Conservation (phyloP, 345 rosid species). For the Gossypium raimondii region DNA sequence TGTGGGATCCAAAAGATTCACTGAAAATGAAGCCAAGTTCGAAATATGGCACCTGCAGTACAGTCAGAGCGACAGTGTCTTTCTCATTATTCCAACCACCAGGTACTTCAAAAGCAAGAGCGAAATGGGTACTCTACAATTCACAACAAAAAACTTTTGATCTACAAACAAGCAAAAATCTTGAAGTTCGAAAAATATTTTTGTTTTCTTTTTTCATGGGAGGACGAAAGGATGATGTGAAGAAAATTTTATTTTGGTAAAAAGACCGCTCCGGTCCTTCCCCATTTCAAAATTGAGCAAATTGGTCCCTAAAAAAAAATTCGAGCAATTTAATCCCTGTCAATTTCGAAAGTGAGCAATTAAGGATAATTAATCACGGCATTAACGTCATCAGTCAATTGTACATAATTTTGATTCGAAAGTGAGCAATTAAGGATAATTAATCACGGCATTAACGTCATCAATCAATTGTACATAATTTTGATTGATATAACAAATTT, state of each 20-base stretch:
- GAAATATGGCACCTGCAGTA: conserved; percentile 58
- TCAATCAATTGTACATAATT: too few relatives aligned
- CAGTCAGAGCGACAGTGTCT: conserved; percentile 54
- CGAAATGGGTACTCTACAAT: conserved; percentile 55
- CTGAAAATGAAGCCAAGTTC: neutral
- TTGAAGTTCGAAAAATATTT: neutral
- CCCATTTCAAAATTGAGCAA: too few relatives aligned
- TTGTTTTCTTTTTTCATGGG: neutral
- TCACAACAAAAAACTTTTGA: conserved; percentile 9
- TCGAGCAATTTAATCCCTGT: too few relatives aligned
- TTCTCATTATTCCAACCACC: conserved; percentile 73
- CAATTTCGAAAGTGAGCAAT: too few relatives aligned
- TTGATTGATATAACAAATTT: too few relatives aligned
- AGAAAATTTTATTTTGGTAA: conserved; percentile 15
- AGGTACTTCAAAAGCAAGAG: conserved; percentile 69
- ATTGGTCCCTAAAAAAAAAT: too few relatives aligned
- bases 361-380: too few relatives aligned
- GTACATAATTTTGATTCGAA: too few relatives aligned
- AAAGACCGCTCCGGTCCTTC: neutral
- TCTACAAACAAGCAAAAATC: neutral
- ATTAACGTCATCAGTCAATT: too few relatives aligned
- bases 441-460: too few relatives aligned
- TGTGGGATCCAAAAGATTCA: neutral
- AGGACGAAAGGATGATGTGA: neutral
- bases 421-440: too few relatives aligned